These are phyloP conservation scores for Hyaloperonospora arabidopsidis DNA, from an alignment of 352 stramenopile species.

Conservation along the genomic window DNA sequence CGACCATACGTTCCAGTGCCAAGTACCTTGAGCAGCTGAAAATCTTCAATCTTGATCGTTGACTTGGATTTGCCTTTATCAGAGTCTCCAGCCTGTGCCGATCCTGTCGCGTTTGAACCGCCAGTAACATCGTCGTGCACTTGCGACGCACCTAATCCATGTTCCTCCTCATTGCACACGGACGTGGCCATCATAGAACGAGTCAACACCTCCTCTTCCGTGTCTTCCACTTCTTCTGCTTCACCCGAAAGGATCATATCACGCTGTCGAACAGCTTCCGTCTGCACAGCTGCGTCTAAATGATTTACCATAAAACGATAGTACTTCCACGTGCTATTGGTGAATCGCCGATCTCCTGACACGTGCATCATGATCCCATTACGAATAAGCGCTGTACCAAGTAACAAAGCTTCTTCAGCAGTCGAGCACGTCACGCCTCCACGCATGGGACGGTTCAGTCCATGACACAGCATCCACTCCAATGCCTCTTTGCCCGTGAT, in stretches of 20 bases:
- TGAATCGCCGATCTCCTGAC: slow-evolving; percentile 61
- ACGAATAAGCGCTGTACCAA: slow-evolving; percentile 63
- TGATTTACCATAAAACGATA: slow-evolving; percentile 83
- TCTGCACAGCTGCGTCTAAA: slow-evolving; percentile 42
- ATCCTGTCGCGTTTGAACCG: slow-evolving; percentile 11
- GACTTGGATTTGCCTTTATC: slow-evolving; percentile 68
- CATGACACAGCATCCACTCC: slow-evolving; percentile 84
- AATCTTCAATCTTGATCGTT: slow-evolving; percentile 79
- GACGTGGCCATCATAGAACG: slow-evolving; percentile 54
- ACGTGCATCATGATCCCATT: slow-evolving; percentile 67
- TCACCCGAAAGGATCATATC: slow-evolving; percentile 65
- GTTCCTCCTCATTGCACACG: slow-evolving; percentile 56
- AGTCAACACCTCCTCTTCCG: slow-evolving; percentile 50
- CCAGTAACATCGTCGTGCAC: slow-evolving; percentile 12
- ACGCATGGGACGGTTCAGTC: slow-evolving; percentile 74
- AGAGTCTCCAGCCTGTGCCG: slow-evolving; percentile 14
- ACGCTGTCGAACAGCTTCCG: slow-evolving; percentile 45
- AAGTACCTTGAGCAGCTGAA: slow-evolving; percentile 80
- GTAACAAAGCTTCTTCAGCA: slow-evolving; percentile 68
- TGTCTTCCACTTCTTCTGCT: slow-evolving; percentile 68
- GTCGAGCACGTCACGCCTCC: slow-evolving; percentile 82
- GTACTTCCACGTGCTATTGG: slow-evolving; percentile 82
- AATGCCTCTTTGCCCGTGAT: slow-evolving; percentile 74
- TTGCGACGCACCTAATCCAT: slow-evolving; percentile 25
- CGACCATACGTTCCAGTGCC: slow-evolving; percentile 80